Conservation (phyloP, 768 basidiomycete genomes). For the Cubamyces lactineus region DNA sequence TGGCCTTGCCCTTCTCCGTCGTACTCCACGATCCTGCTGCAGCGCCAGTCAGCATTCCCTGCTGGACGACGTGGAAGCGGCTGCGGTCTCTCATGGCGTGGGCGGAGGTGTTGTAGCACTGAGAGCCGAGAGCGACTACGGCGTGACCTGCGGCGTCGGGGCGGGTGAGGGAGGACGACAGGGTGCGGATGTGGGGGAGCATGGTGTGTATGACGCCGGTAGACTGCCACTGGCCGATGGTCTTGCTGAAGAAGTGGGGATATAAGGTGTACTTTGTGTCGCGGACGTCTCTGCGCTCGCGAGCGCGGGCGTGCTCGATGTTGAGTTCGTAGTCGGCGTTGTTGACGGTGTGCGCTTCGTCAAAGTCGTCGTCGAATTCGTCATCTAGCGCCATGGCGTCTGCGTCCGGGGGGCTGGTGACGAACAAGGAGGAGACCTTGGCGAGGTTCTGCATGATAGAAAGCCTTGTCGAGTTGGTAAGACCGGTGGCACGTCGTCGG, state of each 20-base stretch:
- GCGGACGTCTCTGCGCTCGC: background rate
- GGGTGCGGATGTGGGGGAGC: background rate
- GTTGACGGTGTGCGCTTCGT: background rate
- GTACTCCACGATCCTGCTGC: background rate
- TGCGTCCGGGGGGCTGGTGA: background rate
- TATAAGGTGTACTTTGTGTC: background rate
- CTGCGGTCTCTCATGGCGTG: background rate
- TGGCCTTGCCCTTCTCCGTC: background rate
- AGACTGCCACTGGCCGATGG: background rate
- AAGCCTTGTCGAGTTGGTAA: background rate
- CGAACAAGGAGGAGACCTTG: background rate
- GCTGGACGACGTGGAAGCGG: background rate
- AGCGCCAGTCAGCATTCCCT: background rate
- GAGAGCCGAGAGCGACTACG: background rate
- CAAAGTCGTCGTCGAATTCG: background rate
- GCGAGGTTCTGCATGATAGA: slow-evolving; percentile 1
- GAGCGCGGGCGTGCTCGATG: background rate
- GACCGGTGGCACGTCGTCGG: background rate
- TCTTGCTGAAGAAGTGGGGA: slow-evolving; percentile 3
- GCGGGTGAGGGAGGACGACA: background rate
- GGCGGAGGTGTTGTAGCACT: slow-evolving; percentile 2
- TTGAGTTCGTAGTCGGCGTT: background rate
- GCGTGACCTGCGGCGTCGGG: background rate
- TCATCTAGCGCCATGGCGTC: background rate
- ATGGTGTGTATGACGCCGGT: background rate